Evolutionary conservation across 108 stramenopile species (phyloP), one percentile per base, ranked within the genome.

Genomic region (Aurantiochytrium sp.): DNA sequence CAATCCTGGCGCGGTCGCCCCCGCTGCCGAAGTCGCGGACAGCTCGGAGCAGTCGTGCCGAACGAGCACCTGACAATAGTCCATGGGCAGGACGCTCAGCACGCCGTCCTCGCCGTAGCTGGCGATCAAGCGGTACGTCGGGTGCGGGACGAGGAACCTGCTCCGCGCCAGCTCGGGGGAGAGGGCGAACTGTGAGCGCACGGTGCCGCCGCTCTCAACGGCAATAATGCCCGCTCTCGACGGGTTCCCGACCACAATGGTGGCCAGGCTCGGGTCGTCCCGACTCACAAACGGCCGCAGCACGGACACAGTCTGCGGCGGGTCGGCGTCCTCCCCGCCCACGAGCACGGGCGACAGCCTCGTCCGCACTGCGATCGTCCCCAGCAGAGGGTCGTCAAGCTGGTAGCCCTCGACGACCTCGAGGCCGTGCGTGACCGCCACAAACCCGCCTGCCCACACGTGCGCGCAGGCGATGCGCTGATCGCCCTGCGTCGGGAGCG

Each of bases 401-500:
- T 81, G 4, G 42, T 17, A 41, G 45, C 73, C 73, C 24, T 81
- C 73, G 21, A 81, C 73, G 73, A 81, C 45, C 42, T 81, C 73
- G 24, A 41, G 42, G 24, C 12, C 73, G 19, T 48, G 42, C 6
- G 73, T 81, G 12, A 81, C 24, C 1, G 73, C 73, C 42, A 81
- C 73, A 48, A 81, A 81, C 10, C 73, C 73, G 39, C 73, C 73
- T 6, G 39, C 73, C 73, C 73, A 81, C 24, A 81, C 73, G 45
- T 81, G 73, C 17, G 73, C 73, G 73, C 42, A 41, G 3, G 73
- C 45, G 2, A 81, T 65, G 32, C 59, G 59, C 42, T 30, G 39
- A 24, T 81, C 24, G 17, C 73, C 42, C 73, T 81, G 73, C 19
- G 73, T 81, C 39, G 73, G 59, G 8, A 65, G 10, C 8, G 32